Percentiles rank a stretch among this genome's conserved stretches.
phyloP scores from a whole-genome alignment of 306 rosid species.

The Macrotyloma uniflorum region DNA sequence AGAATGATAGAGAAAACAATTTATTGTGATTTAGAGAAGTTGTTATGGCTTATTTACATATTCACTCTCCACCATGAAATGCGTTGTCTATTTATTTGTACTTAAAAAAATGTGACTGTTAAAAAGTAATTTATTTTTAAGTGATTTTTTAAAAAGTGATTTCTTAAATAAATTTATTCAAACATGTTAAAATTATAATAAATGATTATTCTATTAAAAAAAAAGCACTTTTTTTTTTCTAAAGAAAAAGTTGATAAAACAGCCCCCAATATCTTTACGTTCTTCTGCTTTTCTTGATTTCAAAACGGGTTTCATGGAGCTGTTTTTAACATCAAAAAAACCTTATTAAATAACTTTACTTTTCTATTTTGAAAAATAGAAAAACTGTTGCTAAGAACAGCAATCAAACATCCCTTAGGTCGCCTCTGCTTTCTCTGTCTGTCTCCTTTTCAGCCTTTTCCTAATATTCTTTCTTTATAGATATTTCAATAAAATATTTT shows the following conservation, averaged over 20 bases:
- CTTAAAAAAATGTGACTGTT: too few relatives aligned
- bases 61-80: not conserved
- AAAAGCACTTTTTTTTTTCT: too few relatives aligned
- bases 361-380: not conserved
- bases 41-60: not conserved
- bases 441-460: not conserved
- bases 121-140: too few relatives aligned
- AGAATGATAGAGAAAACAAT: not conserved
- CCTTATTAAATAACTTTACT: not conserved
- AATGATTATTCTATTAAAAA: too few relatives aligned
- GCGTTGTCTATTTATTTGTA: too few relatives aligned
- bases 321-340: not conserved
- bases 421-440: not conserved
- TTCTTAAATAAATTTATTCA: too few relatives aligned
- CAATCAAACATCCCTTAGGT: not conserved
- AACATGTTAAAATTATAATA: too few relatives aligned
- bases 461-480: not conserved
- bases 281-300: not conserved
- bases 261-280: not conserved
- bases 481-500: not conserved
- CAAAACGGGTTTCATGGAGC: not conserved
- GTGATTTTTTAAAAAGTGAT: too few relatives aligned
- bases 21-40: not conserved
- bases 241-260: too few relatives aligned
- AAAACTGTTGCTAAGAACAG: not conserved